These are phyloP conservation scores for Pseudogymnoascus sp. DNA, from an alignment of 2,329 filamentous ascomycete species.

Conservation along the genomic window DNA sequence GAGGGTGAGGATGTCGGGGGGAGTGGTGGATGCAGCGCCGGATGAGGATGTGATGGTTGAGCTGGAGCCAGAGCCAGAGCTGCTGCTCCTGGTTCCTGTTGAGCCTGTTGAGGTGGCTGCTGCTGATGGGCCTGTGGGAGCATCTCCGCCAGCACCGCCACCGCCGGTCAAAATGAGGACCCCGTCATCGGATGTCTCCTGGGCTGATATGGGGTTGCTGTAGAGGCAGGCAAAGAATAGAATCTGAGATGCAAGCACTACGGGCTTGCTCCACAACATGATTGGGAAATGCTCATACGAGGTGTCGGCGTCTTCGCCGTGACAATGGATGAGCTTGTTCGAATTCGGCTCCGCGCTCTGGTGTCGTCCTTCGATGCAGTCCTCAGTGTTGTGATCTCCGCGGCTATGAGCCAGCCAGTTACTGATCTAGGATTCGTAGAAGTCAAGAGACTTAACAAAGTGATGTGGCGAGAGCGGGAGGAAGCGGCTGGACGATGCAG, in stretches of 20 bases:
- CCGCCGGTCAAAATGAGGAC: background rate
- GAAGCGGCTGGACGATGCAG: background rate
- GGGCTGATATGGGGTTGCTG: background rate
- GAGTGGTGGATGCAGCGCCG: constrained; percentile 27
- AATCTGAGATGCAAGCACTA: constrained; percentile 1
- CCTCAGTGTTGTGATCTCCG: background rate
- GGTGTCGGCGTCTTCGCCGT: background rate
- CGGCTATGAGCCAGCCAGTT: background rate
- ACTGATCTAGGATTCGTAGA: background rate
- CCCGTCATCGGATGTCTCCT: background rate
- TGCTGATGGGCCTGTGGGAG: background rate
- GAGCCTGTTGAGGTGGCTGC: background rate
- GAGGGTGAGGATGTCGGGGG: constrained; percentile 18
- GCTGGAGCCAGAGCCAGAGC: constrained; percentile 21
- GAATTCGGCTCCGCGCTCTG: background rate
- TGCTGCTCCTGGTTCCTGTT: constrained; percentile 14
- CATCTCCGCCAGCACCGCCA: background rate
- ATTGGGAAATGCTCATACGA: background rate
- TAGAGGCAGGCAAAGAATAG: background rate
- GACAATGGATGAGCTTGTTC: background rate
- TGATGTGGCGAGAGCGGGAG: background rate
- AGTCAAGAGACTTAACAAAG: background rate
- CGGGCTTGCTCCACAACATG: background rate
- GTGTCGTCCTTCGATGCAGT: background rate
- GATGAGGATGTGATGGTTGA: constrained; percentile 31